phyloP scores from a whole-genome alignment of 768 basidiomycete genomes.

The Postia placenta region DNA sequence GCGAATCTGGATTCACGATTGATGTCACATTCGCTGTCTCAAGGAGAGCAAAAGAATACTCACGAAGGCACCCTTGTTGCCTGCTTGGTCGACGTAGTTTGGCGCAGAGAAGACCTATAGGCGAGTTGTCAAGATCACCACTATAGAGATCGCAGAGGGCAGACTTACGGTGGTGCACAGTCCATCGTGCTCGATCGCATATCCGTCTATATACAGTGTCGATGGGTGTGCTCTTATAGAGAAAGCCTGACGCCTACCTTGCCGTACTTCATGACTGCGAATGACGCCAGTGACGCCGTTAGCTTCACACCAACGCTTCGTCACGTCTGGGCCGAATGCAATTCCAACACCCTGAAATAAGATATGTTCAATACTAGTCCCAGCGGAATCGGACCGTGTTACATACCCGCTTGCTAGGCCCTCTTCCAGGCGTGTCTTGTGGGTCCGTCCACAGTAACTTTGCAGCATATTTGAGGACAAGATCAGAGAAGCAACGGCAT shows the following conservation, averaged over 20 bases:
- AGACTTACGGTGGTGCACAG: constrained; percentile 80
- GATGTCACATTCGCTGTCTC: neutral
- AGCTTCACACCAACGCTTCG: constrained; percentile 79
- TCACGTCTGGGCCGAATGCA: constrained; percentile 93
- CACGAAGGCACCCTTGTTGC: constrained; percentile 91
- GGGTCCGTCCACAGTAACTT: constrained; percentile 97
- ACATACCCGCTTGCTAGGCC: constrained; percentile 92
- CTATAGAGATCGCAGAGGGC: neutral
- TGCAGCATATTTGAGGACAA: constrained; percentile 29
- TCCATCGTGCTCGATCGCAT: constrained; percentile 91
- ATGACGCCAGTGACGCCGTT: constrained; percentile 87
- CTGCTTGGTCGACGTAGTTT: constrained; percentile 88
- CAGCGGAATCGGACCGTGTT: too few relatives aligned
- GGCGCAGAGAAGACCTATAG: constrained; percentile 89
- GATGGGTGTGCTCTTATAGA: constrained; percentile 2
- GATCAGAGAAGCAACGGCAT: neutral
- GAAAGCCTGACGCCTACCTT: constrained; percentile 39
- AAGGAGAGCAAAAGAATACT: constrained; percentile 23
- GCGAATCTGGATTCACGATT: constrained; percentile 49
- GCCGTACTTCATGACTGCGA: constrained; percentile 95
- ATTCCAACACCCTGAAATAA: constrained; percentile 80
- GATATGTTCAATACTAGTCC: neutral
- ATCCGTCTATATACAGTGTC: constrained; percentile 67
- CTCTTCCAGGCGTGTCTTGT: constrained; percentile 80
- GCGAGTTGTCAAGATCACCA: constrained; percentile 9